Evolutionary conservation across 495 filamentous ascomycete species (phyloP), one percentile per base, ranked within the genome.

Genomic region (Aspergillus sclerotiicarbonarius): DNA sequence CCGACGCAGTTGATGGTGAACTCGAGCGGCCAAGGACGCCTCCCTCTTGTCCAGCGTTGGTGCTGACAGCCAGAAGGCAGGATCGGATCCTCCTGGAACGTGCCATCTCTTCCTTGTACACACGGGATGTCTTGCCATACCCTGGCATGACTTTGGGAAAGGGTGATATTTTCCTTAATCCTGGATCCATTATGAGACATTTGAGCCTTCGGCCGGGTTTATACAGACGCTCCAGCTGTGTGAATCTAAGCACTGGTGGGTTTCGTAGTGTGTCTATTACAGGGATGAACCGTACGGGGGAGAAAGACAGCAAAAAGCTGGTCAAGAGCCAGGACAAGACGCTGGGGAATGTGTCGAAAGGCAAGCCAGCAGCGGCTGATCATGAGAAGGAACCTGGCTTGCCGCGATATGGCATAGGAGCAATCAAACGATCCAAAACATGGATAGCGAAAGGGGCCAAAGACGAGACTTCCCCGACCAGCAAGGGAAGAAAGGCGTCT

Each of bases 71-170:
- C 1, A 80, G 86, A 31, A 81, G 92, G 48, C 78, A 82, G 29
- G 90, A 96, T 43, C 80, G 94, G 48, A 84, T 88, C 50, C 87
- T 89, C 10, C 73, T 97, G 7, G 94, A 98, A 67, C 77, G 80
- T 53, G 70, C 84, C 19, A 77, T 98, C 19, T 72, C 82, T 13
- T 89, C 92, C 59, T 84, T 96, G 33, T 98, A 93, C 86, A 95
- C 89, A 13, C 83, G 85, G 46, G 91, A 96, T 57, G 72, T 85
- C 2, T 73, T 98, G 44, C 89, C 92, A 9, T 92, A 87, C 64
- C 92, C 92, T n/a, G 90, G 91, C 20, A 95, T 96, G 83, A 81
- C 79, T 18, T 75, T 80, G 50, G 82, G 83, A 39, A 79, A 82
- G 62, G 80, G 85, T 45, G 91, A 80, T 33, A 57, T 66, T 30